Percentiles rank a stretch among this genome's conserved stretches.
These are phyloP conservation scores for Phaeophleospora eucalypticola DNA, from an alignment of 2,329 filamentous ascomycete species.

Conservation along the genomic window DNA sequence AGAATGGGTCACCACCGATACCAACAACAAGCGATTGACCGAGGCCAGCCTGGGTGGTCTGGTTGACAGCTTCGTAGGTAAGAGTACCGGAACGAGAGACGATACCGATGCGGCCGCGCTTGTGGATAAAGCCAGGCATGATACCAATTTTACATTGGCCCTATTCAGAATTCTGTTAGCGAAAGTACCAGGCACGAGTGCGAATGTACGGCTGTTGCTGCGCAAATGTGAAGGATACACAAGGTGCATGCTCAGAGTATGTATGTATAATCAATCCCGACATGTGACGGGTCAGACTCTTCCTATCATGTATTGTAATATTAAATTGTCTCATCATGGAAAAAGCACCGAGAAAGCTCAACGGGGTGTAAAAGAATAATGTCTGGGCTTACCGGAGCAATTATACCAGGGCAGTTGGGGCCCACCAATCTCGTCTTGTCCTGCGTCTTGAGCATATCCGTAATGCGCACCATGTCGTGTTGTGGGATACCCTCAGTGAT, in stretches of 20 bases:
- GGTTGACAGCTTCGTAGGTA: slow-evolving; percentile 99
- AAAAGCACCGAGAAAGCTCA: slow-evolving; percentile 4
- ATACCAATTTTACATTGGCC: slow-evolving; percentile 99
- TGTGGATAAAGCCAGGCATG: slow-evolving; percentile 99
- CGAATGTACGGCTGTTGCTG: neutral
- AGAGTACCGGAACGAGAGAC: slow-evolving; percentile 97
- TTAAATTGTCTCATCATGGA: slow-evolving; percentile 23
- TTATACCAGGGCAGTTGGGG: slow-evolving; percentile 97
- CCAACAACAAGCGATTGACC: slow-evolving; percentile 97
- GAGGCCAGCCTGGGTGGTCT: slow-evolving; percentile 94
- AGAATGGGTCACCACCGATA: slow-evolving; percentile 98
- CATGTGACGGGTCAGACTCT: slow-evolving; percentile 33
- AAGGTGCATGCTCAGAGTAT: slow-evolving; percentile 15
- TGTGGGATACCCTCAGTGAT: slow-evolving; percentile 98
- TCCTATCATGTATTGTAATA: slow-evolving; percentile 35
- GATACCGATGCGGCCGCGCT: slow-evolving; percentile 96
- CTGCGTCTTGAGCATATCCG: slow-evolving; percentile 95
- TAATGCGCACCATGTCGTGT: slow-evolving; percentile 99
- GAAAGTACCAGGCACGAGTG: neutral
- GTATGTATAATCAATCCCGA: slow-evolving; percentile 29
- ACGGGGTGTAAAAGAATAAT: slow-evolving; percentile 4
- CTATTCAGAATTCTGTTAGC: slow-evolving; percentile 32
- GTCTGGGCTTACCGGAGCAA: slow-evolving; percentile 59
- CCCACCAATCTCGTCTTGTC: slow-evolving; percentile 94
- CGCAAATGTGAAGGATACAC: slow-evolving; percentile 7